A percentile compares a stretch with the other conserved stretches of the same genome.
These are phyloP conservation scores for Tricholoma terreum DNA, from an alignment of 768 basidiomycete genomes.

Conservation along the genomic window DNA sequence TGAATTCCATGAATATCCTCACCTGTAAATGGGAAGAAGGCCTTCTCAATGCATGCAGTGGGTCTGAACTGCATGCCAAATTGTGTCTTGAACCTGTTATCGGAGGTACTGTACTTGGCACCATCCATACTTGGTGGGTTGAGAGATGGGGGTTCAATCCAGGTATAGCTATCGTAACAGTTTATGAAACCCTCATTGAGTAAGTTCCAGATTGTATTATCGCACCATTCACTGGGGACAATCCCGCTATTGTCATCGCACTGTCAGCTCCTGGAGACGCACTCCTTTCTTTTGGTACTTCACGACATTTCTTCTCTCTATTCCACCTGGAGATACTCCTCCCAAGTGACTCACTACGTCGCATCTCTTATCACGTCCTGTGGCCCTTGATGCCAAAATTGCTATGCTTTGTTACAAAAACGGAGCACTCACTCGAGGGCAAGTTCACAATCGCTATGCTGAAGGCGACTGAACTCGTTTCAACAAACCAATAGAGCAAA, in stretches of 20 bases:
- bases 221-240: conserved; percentile 87
- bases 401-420: conserved; percentile 94
- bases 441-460: conserved; percentile 66
- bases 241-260: conserved; percentile 79
- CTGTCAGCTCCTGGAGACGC: conserved; percentile 77
- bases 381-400: conserved; percentile 59
- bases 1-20: conserved; percentile 83
- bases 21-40: conserved; percentile 70
- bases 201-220: conserved; percentile 62
- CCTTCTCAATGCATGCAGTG: conserved; percentile 67
- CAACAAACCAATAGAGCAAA: conserved; percentile 58
- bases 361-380: conserved; percentile 72
- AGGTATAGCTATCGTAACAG: conserved; percentile 34
- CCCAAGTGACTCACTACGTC: conserved; percentile 73
- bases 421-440: conserved; percentile 77
- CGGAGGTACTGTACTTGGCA: conserved; percentile 67
- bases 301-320: conserved; percentile 83
- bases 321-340: conserved; percentile 59
- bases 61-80: conserved; percentile 61
- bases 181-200: background rate
- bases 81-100: conserved; percentile 75
- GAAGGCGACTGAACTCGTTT: conserved; percentile 62
- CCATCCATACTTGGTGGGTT: conserved; percentile 66
- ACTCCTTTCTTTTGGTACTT: conserved; percentile 83
- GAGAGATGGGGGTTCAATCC: conserved; percentile 71